Conservation (phyloP, 2,329 filamentous ascomycete genomes). For the Cordyceps pruinosa region DNA sequence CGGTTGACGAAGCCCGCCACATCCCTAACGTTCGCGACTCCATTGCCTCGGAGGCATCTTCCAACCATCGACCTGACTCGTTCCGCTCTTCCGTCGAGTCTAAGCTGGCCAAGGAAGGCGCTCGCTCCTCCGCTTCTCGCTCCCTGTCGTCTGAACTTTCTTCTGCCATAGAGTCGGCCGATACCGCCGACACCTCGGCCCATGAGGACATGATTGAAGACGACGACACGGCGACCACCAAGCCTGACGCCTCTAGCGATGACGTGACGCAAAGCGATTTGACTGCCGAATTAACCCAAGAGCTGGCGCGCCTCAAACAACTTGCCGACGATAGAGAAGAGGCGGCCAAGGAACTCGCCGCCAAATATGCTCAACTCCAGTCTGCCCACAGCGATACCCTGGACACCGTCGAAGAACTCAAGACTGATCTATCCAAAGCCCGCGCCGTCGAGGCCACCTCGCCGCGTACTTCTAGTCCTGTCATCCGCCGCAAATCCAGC, state of each 20-base stretch:
- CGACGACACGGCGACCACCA: constrained; percentile 39
- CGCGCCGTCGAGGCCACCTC: constrained; percentile 54
- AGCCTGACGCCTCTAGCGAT: constrained; percentile 31
- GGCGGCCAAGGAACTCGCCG: constrained; percentile 63
- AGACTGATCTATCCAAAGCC: constrained; percentile 76
- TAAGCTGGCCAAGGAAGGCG: constrained; percentile 60
- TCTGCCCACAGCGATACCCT: constrained; percentile 74
- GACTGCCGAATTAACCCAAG: constrained; percentile 43
- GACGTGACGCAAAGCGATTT: constrained; percentile 30
- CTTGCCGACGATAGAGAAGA: constrained; percentile 71
- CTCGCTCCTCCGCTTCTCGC: constrained; percentile 65
- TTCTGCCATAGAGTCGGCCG: constrained; percentile 71
- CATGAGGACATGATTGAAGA: constrained; percentile 44
- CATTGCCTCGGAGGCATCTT: constrained; percentile 46
- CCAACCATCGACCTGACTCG: constrained; percentile 58
- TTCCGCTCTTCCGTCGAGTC: constrained; percentile 76
- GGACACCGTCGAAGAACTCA: constrained; percentile 83
- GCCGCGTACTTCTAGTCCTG: constrained; percentile 59
- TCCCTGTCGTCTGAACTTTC: constrained; percentile 93
- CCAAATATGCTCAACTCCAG: constrained; percentile 78
- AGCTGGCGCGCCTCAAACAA: constrained; percentile 64
- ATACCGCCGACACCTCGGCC: constrained; percentile 52
- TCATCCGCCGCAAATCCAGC: constrained; percentile 88
- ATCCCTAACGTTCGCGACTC: constrained; percentile 48
- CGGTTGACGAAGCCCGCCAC: constrained; percentile 71